Conservation (phyloP, 495 filamentous ascomycete genomes). For the Aspergillus leporis region DNA sequence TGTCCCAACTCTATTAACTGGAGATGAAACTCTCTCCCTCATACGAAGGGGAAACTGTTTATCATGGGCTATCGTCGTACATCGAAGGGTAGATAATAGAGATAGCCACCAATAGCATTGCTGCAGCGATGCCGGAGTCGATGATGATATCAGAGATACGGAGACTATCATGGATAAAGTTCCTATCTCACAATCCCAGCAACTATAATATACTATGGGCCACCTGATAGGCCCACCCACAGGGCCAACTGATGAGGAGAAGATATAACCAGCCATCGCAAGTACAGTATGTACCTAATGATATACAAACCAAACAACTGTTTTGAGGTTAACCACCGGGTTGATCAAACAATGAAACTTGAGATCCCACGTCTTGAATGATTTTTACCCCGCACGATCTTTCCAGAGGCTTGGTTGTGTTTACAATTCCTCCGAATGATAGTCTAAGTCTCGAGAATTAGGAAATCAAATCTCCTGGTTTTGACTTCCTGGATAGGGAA, state of each 20-base stretch:
- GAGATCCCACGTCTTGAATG: too few relatives aligned
- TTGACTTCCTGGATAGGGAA: neutral
- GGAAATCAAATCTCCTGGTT: neutral
- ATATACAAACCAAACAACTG: too few relatives aligned
- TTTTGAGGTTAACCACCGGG: too few relatives aligned
- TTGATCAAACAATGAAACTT: neutral
- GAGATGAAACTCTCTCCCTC: neutral
- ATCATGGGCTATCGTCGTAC: neutral
- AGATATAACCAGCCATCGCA: neutral
- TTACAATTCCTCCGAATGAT: neutral
- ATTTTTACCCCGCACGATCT: slow-evolving; percentile 4
- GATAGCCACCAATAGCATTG: neutral
- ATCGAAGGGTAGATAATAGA: neutral
- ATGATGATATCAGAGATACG: neutral
- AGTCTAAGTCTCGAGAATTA: neutral
- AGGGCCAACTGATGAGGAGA: neutral
- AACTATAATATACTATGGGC: neutral
- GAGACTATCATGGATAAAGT: neutral
- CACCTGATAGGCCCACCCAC: neutral
- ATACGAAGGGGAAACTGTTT: neutral
- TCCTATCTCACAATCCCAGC: neutral
- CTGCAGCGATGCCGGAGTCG: too few relatives aligned
- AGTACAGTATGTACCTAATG: too few relatives aligned
- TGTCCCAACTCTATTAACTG: neutral
- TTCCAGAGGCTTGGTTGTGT: slow-evolving; percentile 1